Evolutionary conservation across 306 rosid genomes (phyloP), one percentile per base, ranked within the genome.

Genomic region (Styphnolobium japonicum): DNA sequence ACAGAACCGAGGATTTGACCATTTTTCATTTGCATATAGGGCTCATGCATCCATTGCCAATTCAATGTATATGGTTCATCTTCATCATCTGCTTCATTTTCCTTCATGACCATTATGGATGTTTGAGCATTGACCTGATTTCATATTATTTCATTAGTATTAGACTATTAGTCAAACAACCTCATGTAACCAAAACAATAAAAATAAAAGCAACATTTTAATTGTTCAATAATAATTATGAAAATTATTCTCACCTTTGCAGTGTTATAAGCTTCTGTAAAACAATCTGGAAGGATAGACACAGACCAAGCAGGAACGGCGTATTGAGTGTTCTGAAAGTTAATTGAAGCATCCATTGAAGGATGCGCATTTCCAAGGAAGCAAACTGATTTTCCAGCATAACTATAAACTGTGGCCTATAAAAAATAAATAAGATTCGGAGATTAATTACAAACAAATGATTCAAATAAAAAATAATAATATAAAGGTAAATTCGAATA

Each of bases 241-340:
- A 14, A 15, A 65, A 52, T 5, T 23, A 37, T 67, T 42, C 60
- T 61, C 25, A 78, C 81, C 82, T 81, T 81, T 39, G 86, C 90
- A 25, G 90, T 86, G 68, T 73, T 86, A 49, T 83, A 86, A 12
- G 8, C 81, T 83, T 86, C 87, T 10, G 23, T 61, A 0, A 6
- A 5, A 15, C 87, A 86, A 73, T 77, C 76, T 1, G 46, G 43
- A 27, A 83, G 81, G 9, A 86, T 61, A 6, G 81, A 40, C 0
- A 86, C 85, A 39, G 87, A 83, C 84, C 89, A 83, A 15, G 89
- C 83, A 42, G 85, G 85, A 21, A 83, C 15, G 0, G 4, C 42
- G 14, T 83, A 83, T 5, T 21, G 33, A 1, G 31, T 61, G 55
- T 57, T 73, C 3, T 67, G 48, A 2, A 80, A 80, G 15, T 36